These are phyloP conservation scores for Ilex paraguariensis DNA, from an alignment of 305 asterid genomes.

Conservation along the genomic window DNA sequence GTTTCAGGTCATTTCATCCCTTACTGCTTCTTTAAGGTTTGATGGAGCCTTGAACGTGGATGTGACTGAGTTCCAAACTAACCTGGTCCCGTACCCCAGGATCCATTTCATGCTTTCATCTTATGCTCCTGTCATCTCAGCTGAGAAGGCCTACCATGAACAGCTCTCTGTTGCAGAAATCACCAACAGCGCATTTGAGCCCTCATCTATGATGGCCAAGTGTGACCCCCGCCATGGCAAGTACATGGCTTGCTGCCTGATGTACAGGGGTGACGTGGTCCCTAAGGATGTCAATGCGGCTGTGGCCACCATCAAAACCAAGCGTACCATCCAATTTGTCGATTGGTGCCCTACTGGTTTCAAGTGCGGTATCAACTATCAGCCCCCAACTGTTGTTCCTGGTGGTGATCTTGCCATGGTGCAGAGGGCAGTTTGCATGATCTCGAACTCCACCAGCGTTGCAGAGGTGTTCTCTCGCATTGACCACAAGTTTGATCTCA, in stretches of 20 bases:
- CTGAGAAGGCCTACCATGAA: background rate
- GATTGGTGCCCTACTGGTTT: background rate
- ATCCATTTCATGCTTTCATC: slow-evolving; percentile 8
- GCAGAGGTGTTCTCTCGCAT: background rate
- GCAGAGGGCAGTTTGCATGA: slow-evolving; percentile 4
- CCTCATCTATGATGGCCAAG: too few species aligned
- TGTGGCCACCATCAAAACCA: slow-evolving; percentile 3
- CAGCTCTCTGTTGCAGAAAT: too few species aligned
- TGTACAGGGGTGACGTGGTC: slow-evolving; percentile 2
- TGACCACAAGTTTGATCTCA: slow-evolving; percentile 5
- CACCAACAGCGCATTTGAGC: too few species aligned
- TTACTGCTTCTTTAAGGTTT: slow-evolving; percentile 2
- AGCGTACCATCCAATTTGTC: background rate
- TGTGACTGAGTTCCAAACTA: background rate
- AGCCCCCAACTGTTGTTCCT: slow-evolving; percentile 1
- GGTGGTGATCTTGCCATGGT: slow-evolving; percentile 6
- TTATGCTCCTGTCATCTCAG: slow-evolving; percentile 4
- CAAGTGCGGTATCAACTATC: slow-evolving; percentile 5
- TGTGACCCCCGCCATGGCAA: too few species aligned
- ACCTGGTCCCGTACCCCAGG: background rate
- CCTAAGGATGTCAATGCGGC: slow-evolving; percentile 6
- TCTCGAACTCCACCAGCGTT: background rate
- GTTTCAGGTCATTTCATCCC: background rate
- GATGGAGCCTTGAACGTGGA: slow-evolving; percentile 7
- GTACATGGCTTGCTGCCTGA: slow-evolving; percentile 2